A percentile compares a stretch with the other conserved stretches of the same genome.
phyloP scores from a whole-genome alignment of 176 grass and related monocot genomes.

The Paspalum vaginatum region DNA sequence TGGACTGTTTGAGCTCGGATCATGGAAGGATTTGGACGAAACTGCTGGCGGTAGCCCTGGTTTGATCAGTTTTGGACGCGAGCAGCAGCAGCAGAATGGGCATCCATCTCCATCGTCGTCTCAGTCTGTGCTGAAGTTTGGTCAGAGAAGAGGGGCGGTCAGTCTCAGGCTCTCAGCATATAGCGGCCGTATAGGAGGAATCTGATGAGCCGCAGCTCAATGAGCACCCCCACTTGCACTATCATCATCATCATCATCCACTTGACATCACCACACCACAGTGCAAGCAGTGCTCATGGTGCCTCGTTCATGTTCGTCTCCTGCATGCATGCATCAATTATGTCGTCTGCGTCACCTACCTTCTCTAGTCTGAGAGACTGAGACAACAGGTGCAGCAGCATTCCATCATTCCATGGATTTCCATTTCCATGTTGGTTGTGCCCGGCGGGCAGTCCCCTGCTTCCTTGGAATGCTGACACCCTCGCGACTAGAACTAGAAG shows the following conservation, averaged over 20 bases:
- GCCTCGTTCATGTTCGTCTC: too few relatives aligned
- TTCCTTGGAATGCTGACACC: constrained; percentile 25
- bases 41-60: neutral
- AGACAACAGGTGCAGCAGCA: neutral
- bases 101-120: constrained; percentile 2
- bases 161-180: neutral
- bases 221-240: too few relatives aligned
- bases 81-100: neutral
- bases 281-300: too few relatives aligned
- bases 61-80: too few relatives aligned
- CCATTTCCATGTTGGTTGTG: neutral
- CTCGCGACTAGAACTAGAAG: neutral
- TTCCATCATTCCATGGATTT: neutral
- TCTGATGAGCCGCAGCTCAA: too few relatives aligned
- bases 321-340: too few relatives aligned
- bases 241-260: too few relatives aligned
- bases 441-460: neutral
- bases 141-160: constrained; percentile 13
- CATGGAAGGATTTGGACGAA: constrained; percentile 13
- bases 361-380: neutral
- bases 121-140: neutral
- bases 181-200: too few relatives aligned
- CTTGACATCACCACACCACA: too few relatives aligned
- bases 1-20: neutral
- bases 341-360: neutral